Percentiles rank a stretch among this genome's conserved stretches.
Conservation (phyloP, 2,329 filamentous ascomycete genomes). For the Claviceps sp. region DNA sequence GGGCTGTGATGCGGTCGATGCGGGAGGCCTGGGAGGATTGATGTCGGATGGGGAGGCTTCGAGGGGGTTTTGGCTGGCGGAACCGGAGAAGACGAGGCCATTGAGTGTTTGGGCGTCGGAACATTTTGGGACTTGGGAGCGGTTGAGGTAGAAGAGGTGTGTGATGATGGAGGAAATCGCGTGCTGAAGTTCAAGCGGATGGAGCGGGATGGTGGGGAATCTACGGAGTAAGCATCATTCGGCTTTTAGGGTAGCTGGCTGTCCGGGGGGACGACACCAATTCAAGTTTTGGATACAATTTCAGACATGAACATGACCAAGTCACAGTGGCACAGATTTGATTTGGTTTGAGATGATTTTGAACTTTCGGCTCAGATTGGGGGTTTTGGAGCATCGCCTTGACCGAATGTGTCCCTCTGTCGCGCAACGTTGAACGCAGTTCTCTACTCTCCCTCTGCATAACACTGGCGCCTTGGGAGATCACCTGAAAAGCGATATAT, state of each 20-base stretch:
- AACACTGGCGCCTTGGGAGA: too few relatives aligned
- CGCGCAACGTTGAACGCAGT: too few relatives aligned
- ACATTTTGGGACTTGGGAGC: slow-evolving; percentile 10
- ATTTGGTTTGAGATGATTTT: too few relatives aligned
- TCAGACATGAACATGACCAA: too few relatives aligned
- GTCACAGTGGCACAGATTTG: too few relatives aligned
- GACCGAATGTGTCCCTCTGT: too few relatives aligned
- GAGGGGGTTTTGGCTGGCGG: slow-evolving; percentile 4
- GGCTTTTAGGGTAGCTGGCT: neutral
- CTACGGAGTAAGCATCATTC: neutral
- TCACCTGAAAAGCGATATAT: too few relatives aligned
- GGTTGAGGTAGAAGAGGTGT: neutral
- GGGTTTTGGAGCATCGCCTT: too few relatives aligned
- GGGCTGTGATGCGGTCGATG: slow-evolving; percentile 32
- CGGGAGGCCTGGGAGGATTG: slow-evolving; percentile 21
- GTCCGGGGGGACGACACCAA: too few relatives aligned
- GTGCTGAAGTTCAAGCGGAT: neutral
- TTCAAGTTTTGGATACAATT: too few relatives aligned
- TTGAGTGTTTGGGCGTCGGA: slow-evolving; percentile 11
- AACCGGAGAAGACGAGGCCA: slow-evolving; percentile 11
- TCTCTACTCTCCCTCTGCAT: too few relatives aligned
- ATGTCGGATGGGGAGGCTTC: slow-evolving; percentile 8
- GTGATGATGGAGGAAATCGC: neutral
- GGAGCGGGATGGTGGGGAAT: neutral
- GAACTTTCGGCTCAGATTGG: too few relatives aligned